Percentiles rank a stretch among this genome's conserved stretches.
phyloP scores from a whole-genome alignment of 306 rosid species.

The Prosopis cineraria region DNA sequence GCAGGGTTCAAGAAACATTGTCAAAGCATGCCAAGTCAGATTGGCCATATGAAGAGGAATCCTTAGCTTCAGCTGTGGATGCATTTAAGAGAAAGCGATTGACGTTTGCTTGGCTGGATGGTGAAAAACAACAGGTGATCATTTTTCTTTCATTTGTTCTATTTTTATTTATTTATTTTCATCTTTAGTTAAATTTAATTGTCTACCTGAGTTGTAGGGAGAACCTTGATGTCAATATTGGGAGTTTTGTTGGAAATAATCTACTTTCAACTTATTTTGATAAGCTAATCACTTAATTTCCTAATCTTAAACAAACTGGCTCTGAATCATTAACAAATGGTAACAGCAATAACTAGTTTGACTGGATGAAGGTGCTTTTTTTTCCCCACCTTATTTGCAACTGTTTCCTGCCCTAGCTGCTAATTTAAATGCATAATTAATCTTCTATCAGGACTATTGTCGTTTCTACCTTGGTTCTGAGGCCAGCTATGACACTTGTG shows the following conservation, averaged over 20 bases:
- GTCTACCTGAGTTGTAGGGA: no score
- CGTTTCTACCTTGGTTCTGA: slow-evolving; percentile 74
- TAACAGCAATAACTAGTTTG: background rate
- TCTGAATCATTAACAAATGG: background rate
- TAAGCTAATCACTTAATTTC: no score
- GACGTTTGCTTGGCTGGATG: slow-evolving; percentile 95
- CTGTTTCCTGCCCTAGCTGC: slow-evolving; percentile 24
- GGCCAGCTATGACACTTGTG: slow-evolving; percentile 78
- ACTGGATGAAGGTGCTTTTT: slow-evolving; percentile 11
- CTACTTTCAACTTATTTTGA: no score
- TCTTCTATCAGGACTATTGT: slow-evolving; percentile 64
- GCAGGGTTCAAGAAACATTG: slow-evolving; percentile 76
- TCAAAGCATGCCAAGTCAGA: slow-evolving; percentile 48
- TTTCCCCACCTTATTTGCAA: background rate
- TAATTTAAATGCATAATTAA: slow-evolving; percentile 9
- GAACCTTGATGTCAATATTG: no score
- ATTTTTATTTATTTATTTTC: background rate
- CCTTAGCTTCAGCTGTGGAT: slow-evolving; percentile 56
- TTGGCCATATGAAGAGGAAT: slow-evolving; percentile 49
- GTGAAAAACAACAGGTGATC: slow-evolving; percentile 82
- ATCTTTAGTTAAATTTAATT: background rate
- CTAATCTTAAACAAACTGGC: no score
- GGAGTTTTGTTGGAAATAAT: no score
- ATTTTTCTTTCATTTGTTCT: slow-evolving; percentile 18
- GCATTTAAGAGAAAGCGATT: slow-evolving; percentile 64